Conservation (phyloP, 257 asterid species). For the Striga asiatica region DNA sequence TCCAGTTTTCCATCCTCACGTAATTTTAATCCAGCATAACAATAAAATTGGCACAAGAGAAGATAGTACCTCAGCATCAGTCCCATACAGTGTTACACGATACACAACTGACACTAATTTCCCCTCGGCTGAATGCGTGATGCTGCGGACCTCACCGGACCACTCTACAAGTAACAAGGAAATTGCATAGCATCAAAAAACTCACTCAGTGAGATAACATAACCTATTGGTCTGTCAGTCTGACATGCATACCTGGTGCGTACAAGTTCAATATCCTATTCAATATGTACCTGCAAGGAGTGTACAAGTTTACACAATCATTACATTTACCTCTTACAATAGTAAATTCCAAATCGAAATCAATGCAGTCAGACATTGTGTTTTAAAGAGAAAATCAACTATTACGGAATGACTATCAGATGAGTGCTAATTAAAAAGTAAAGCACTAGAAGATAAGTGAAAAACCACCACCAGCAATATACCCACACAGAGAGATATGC, state of each 20-base stretch:
- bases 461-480: too few species aligned
- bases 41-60: not conserved
- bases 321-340: not conserved
- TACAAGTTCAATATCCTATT: slow-evolving; percentile 88
- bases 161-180: slow-evolving; percentile 81
- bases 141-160: slow-evolving; percentile 85
- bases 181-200: too few species aligned
- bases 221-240: too few species aligned
- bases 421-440: too few species aligned
- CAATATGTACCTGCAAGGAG: slow-evolving; percentile 60
- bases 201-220: too few species aligned
- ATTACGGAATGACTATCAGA: too few species aligned
- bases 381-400: not conserved
- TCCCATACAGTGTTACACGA: slow-evolving; percentile 79
- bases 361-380: not conserved
- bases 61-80: slow-evolving; percentile 80
- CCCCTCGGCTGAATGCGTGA: slow-evolving; percentile 66
- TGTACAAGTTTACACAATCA: not conserved
- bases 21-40: not conserved
- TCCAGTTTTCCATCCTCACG: too few species aligned
- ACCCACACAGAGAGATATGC: not conserved
- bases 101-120: slow-evolving; percentile 66
- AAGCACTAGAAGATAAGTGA: too few species aligned
- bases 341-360: not conserved
- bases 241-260: slow-evolving; percentile 65